phyloP scores from a whole-genome alignment of 2,329 filamentous ascomycete genomes.

The Curvularia hawaiiensis region DNA sequence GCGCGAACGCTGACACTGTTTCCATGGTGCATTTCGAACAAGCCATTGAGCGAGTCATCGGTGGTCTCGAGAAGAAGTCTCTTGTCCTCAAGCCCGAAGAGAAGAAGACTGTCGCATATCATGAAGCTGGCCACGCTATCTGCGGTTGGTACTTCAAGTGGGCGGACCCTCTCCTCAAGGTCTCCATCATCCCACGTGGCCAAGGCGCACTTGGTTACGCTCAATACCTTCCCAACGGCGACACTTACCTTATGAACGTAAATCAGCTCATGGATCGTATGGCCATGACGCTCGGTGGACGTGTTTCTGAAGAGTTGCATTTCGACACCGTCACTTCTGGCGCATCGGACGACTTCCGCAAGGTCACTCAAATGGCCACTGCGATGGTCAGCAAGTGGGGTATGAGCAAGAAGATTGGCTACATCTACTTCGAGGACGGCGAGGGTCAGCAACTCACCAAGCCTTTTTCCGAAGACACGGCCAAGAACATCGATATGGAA shows the following conservation, averaged over 20 bases:
- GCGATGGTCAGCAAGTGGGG: constrained; percentile 99
- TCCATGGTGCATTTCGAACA: constrained; percentile 93
- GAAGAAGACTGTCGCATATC: constrained; percentile 95
- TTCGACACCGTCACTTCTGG: constrained; percentile 96
- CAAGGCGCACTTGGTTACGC: constrained; percentile 94
- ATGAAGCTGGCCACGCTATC: constrained; percentile 97
- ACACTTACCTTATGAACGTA: constrained; percentile 94
- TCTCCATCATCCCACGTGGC: constrained; percentile 96
- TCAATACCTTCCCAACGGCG: constrained; percentile 89
- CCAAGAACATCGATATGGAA: constrained; percentile 88
- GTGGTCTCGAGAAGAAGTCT: constrained; percentile 96
- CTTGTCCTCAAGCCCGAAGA: constrained; percentile 90
- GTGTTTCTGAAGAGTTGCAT: constrained; percentile 93
- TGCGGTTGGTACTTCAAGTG: constrained; percentile 98
- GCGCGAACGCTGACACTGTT: constrained; percentile 78
- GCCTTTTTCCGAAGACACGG: constrained; percentile 94
- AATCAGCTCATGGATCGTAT: constrained; percentile 98
- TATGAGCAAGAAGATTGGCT: constrained; percentile 94
- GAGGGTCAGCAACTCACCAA: constrained; percentile 84
- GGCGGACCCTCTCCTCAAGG: constrained; percentile 96
- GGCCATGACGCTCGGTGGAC: constrained; percentile 98
- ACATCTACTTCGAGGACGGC: constrained; percentile 86
- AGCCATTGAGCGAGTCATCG: constrained; percentile 96
- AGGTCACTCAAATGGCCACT: constrained; percentile 94
- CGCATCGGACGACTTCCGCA: constrained; percentile 96